Base-by-base conservation (phyloP, 176 grass and related monocot genomes). In the Olyra latifolia region DNA sequence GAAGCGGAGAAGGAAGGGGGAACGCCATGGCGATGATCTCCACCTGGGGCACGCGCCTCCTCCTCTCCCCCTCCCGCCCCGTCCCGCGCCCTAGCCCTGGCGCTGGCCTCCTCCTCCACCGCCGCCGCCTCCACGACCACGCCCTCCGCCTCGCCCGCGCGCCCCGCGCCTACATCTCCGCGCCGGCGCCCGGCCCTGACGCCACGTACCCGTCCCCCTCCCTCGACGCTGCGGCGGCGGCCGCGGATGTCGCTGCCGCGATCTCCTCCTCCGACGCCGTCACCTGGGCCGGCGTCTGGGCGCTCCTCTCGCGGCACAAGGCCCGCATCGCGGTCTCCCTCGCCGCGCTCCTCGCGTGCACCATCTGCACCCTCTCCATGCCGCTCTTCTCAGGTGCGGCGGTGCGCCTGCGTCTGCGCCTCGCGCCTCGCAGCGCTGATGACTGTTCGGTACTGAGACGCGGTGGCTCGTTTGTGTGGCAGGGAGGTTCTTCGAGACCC, bases 401-500 rank as follows among this genome's bases (percentile, higher is more conserved):
- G 12, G 10, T 14, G 8, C 35, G 9, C 27, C 8, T 23, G 40
- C 22, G 53, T 55, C 42, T 41, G 59, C 7, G 20, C 20, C 24
- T 70, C 27, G 16, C 4, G 6, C 8, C 29, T 35, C 30, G 6
- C 13, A 23, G 16, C 16, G 75, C 41, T 47, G 72, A 42, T 66
- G 43, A 47, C 73, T 28, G 64, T 39, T 53, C 57, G 74, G 49
- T 74, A 75, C 75, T 80, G 29, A 80, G 56, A 38, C 77, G 41
- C 23, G 12, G 68, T 27, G 68, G 42, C 11, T 65, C 22, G 49
- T 15, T 80, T 45, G 17, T 84, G 19, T 62, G 41, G 77, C 91
- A 97, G 94, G 94, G 74, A 87, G 87, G 60, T 98, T 98, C 80
- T 98, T 98, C 80, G 92, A 98, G 78, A 94, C 91, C 40, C 86